Conservation (phyloP, 306 rosid genomes). For the Luffa aegyptiaca region DNA sequence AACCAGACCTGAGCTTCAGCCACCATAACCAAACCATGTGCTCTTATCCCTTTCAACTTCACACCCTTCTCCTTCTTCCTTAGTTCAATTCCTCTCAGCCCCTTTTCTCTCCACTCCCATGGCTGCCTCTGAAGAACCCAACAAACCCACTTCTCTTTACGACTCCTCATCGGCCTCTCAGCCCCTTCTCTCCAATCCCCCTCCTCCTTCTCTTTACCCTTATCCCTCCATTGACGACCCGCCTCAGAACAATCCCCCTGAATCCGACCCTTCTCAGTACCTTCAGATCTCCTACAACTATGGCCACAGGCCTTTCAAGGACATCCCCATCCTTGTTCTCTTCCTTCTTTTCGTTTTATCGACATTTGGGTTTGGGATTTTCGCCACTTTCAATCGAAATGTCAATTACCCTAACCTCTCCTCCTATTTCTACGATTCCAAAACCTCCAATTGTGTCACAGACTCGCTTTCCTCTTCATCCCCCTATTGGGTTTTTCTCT, state of each 20-base stretch:
- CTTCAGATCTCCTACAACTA: constrained; percentile 67
- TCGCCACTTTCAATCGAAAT: constrained; percentile 52
- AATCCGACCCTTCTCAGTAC: constrained; percentile 51
- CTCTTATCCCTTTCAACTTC: neutral
- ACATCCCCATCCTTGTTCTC: constrained; percentile 58
- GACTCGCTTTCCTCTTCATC: neutral
- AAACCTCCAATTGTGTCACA: constrained; percentile 44
- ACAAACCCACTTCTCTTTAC: constrained; percentile 18
- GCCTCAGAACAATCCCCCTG: constrained; percentile 15
- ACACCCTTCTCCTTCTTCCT: neutral
- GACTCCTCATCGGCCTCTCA: constrained; percentile 39
- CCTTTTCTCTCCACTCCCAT: constrained; percentile 12
- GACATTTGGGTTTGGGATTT: constrained; percentile 68
- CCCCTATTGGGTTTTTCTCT: constrained; percentile 7
- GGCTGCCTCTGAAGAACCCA: constrained; percentile 42
- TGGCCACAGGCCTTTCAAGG: constrained; percentile 56
- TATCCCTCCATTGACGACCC: constrained; percentile 22
- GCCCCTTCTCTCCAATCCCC: constrained; percentile 51
- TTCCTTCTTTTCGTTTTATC: constrained; percentile 50
- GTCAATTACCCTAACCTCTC: constrained; percentile 31
- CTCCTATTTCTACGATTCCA: constrained; percentile 39
- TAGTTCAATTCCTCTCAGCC: neutral
- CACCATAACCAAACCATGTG: neutral
- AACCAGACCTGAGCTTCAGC: neutral
- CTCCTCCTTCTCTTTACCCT: constrained; percentile 15